Evolutionary conservation across 179 eudicot genomes (phyloP).

Genomic region (Drosera spatulata): DNA sequence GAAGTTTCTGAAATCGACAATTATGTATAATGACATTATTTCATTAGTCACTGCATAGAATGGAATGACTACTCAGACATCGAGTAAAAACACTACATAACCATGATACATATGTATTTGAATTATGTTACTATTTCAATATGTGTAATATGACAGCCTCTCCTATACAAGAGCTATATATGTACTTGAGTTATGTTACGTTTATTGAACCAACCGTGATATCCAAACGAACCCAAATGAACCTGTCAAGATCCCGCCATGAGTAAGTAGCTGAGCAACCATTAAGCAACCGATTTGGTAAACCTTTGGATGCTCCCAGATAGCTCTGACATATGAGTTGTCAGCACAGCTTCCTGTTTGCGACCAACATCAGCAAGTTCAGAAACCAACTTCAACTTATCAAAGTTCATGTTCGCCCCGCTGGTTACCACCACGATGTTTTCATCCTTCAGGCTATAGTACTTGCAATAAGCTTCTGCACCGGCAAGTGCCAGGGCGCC

Average conservation of each 20-base stretch:
- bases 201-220: slow-evolving; percentile 86
- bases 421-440: slow-evolving; percentile 81
- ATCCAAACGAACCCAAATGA: neutral
- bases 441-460: slow-evolving; percentile 77
- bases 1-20: no score
- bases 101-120: neutral
- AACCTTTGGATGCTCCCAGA: slow-evolving; percentile 81
- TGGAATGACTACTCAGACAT: neutral
- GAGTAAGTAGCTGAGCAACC: slow-evolving; percentile 33
- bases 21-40: neutral
- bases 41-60: neutral
- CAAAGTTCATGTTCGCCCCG: slow-evolving; percentile 99
- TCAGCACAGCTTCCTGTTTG: slow-evolving; percentile 92
- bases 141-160: slow-evolving; percentile 66
- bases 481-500: slow-evolving; percentile 99
- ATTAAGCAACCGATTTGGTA: slow-evolving; percentile 17
- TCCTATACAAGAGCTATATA: slow-evolving; percentile 45
- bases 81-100: neutral
- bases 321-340: slow-evolving; percentile 84
- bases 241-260: slow-evolving; percentile 1
- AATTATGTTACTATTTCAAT: slow-evolving; percentile 28
- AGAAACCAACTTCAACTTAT: slow-evolving; percentile 82
- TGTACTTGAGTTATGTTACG: slow-evolving; percentile 87
- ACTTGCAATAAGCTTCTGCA: slow-evolving; percentile 97
- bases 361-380: slow-evolving; percentile 98